These are phyloP conservation scores for Ambrosia hybrid DNA, from an alignment of 140 eudicot genomes.

Conservation along the genomic window DNA sequence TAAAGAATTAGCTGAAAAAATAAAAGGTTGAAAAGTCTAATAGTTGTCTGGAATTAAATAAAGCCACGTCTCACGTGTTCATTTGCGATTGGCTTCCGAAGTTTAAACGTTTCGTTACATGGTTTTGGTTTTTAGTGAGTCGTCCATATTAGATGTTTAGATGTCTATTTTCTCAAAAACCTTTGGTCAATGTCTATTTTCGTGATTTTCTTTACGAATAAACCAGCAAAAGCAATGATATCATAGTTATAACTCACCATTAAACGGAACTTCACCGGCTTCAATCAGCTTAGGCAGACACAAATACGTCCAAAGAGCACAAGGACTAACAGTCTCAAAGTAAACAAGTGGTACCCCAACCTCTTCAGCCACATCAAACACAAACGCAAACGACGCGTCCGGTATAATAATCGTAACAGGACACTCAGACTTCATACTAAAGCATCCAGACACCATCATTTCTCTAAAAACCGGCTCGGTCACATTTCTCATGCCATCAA, in stretches of 20 bases:
- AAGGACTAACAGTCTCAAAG: conserved; percentile 42
- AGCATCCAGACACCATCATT: conserved; percentile 31
- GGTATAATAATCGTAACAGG: conserved; percentile 43
- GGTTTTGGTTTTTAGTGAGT: too few species aligned
- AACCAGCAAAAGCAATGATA: too few species aligned
- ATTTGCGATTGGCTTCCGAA: too few species aligned
- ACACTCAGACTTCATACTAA: conserved; percentile 15
- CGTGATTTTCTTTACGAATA: too few species aligned
- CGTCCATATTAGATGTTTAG: too few species aligned
- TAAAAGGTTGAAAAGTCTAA: too few species aligned
- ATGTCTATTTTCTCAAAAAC: too few species aligned
- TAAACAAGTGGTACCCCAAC: conserved; percentile 32
- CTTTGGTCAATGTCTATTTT: too few species aligned
- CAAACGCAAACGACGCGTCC: conserved; percentile 38
- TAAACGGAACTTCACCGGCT: conserved; percentile 48
- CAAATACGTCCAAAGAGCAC: conserved; percentile 36
- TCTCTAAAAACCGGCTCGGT: conserved; percentile 34
- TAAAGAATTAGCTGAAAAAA: too few species aligned
- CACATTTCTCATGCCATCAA: conserved; percentile 23
- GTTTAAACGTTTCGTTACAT: too few species aligned
- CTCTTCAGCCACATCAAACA: conserved; percentile 40
- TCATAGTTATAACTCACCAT: conserved; percentile 21
- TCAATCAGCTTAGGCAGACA: conserved; percentile 35
- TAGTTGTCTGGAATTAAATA: too few species aligned
- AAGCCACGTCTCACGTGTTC: too few species aligned